Evolutionary conservation across 2,329 filamentous ascomycete species (phyloP).

Genomic region (Pleurostoma richardsiae): DNA sequence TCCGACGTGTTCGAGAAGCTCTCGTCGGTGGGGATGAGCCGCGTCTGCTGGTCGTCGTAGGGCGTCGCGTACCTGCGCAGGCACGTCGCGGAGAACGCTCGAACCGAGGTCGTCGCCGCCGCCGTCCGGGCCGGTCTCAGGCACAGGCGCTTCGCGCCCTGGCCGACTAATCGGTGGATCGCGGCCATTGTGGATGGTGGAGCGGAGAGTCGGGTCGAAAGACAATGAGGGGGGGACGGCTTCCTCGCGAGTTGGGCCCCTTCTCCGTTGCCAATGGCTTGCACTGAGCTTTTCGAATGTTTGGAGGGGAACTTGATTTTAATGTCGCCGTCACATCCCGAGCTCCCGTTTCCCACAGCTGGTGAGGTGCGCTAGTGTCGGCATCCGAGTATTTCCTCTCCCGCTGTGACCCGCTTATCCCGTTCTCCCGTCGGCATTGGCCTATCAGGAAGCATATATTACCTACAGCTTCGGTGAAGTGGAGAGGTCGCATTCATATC

Average conservation of each 20-base stretch:
- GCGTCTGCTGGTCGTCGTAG: slow-evolving; percentile 47
- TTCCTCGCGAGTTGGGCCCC: slow-evolving; percentile 18
- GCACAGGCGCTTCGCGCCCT: slow-evolving; percentile 63
- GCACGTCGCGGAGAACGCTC: slow-evolving; percentile 62
- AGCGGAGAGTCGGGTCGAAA: slow-evolving; percentile 16
- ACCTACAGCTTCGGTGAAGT: no score
- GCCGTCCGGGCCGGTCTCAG: slow-evolving; percentile 35
- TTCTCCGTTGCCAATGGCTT: slow-evolving; percentile 23
- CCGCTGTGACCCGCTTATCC: no score
- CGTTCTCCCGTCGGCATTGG: no score
- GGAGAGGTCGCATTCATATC: no score
- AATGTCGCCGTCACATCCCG: no score
- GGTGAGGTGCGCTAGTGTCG: no score
- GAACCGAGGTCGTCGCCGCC: slow-evolving; percentile 24
- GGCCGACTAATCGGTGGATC: slow-evolving; percentile 68
- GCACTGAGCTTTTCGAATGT: slow-evolving; percentile 9
- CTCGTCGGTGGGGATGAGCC: slow-evolving; percentile 60
- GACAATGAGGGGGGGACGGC: slow-evolving; percentile 7
- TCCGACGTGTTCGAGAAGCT: slow-evolving; percentile 52
- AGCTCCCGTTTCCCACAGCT: no score
- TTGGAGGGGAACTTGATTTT: neutral
- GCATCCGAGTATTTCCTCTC: no score
- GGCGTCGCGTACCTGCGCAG: slow-evolving; percentile 59
- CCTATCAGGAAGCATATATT: no score
- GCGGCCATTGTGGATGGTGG: slow-evolving; percentile 56